phyloP scores from a whole-genome alignment of 2,329 filamentous ascomycete genomes.

The Chrysoporthe cubensis region DNA sequence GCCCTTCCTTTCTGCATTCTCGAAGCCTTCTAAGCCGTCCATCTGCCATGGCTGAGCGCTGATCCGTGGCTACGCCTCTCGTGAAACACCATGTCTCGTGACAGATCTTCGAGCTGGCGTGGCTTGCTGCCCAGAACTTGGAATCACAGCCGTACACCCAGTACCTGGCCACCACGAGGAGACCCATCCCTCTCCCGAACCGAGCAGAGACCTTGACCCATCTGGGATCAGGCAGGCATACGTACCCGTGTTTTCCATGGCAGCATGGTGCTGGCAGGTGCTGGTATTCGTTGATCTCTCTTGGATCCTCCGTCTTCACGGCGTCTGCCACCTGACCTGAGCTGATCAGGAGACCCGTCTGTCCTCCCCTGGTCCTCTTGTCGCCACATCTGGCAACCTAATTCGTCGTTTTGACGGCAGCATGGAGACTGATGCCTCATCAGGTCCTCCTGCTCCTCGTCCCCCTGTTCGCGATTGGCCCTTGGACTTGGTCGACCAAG shows the following conservation, averaged over 20 bases:
- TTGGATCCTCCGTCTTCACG: neutral
- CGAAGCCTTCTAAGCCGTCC: neutral
- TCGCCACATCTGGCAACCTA: neutral
- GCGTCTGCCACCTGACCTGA: neutral
- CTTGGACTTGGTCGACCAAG: neutral
- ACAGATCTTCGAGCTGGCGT: constrained; percentile 3
- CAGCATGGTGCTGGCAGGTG: neutral
- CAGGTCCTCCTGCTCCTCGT: neutral
- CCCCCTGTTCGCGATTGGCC: neutral
- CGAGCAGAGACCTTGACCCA: neutral
- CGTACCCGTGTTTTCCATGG: neutral
- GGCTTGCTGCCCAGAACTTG: constrained; percentile 9
- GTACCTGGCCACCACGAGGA: neutral
- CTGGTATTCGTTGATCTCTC: neutral
- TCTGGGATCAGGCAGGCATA: neutral
- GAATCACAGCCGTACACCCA: neutral
- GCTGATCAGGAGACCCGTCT: constrained; percentile 1
- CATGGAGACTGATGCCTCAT: neutral
- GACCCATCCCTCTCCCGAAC: neutral
- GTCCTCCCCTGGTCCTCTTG: neutral
- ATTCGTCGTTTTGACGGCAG: neutral
- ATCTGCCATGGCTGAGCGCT: neutral
- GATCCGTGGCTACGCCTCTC: neutral
- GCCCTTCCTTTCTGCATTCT: neutral
- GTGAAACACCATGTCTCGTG: constrained; percentile 7